Base-by-base conservation (phyloP, 1,284 basidiomycete species). In the Sanghuangporus weigelae region DNA sequence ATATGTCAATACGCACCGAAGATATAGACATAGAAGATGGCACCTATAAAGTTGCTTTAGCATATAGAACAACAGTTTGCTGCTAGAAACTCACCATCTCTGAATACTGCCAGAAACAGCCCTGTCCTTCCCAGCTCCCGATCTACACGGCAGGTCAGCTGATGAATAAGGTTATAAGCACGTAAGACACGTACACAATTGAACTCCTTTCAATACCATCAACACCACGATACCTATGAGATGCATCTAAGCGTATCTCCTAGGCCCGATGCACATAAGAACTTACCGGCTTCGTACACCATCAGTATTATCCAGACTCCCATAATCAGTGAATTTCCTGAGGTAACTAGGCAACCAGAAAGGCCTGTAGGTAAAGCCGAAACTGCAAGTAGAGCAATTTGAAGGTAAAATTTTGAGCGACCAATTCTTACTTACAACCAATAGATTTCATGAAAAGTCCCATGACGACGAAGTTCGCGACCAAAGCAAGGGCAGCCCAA, bases 1-100 rank as follows among this genome's bases (percentile, higher is more conserved):
- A 5, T 4, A 31, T 31, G 26, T 31, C 26, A 31, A 31, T 31
- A 31, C 26, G 5, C 26, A 61, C 59, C 26, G 39, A 54, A 61
- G 19, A 54, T 54, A 21, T 61, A 61, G n/a, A 54, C 21, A 39
- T 61, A 61, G 51, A 61, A 61, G 26, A 61, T 51, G 14, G 51
- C 44, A 2, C 59, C 59, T 61, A 31, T 42, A 7, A 7, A 11
- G 1, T 10, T 2, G 19, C 16, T 11, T 44, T 16, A 53, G 46
- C 16, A 26, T 5, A 16, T 14, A 53, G 7, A 19, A 40, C 7
- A 39, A n/a, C 23, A 26, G 7, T 26, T 51, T n/a, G 44, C 10
- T 7, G 12, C 7, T n/a, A 21, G 21, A 23, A 4, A 39, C 59
- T 5, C 19, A 61, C 59, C 59, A 40, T 61, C 40, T 21, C 39